phyloP scores from a whole-genome alignment of 768 basidiomycete species.

The Gelatoporia subvermispora region DNA sequence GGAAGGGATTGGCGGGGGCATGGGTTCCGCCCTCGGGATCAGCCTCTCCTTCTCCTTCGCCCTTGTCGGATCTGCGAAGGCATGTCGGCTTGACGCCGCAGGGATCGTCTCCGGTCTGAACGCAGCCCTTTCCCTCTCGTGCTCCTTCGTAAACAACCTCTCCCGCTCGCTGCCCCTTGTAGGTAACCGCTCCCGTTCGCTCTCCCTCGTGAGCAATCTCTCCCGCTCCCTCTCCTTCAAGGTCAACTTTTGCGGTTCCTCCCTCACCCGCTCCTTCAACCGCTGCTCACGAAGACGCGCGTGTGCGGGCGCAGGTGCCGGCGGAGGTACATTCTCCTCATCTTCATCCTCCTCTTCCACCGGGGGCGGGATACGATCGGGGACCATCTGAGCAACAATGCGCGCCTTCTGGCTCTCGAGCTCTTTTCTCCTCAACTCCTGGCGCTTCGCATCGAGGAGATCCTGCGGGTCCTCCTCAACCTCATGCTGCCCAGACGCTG shows the following conservation, averaged over 20 bases:
- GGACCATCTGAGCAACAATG: conserved; percentile 92
- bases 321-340: conserved; percentile 30
- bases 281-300: conserved; percentile 13
- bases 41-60: background rate
- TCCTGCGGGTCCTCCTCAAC: conserved; percentile 34
- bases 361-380: conserved; percentile 35
- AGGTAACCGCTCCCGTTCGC: too few species aligned
- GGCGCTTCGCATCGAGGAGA: conserved; percentile 34
- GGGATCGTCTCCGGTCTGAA: too few species aligned
- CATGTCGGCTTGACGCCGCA: too few species aligned
- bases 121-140: background rate
- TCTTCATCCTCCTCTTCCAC: conserved; percentile 25
- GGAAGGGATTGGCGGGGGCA: background rate
- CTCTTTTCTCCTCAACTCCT: conserved; percentile 57
- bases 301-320: conserved; percentile 14
- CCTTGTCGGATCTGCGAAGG: too few species aligned
- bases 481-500: conserved; percentile 40
- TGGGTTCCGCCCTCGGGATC: conserved; percentile 3
- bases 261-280: conserved; percentile 11
- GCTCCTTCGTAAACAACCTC: too few species aligned
- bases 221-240: conserved; percentile 9
- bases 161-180: too few species aligned
- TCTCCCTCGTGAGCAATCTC: too few species aligned
- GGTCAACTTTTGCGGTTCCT: conserved; percentile 15
- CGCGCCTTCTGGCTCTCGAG: conserved; percentile 88